Percentiles rank a stretch among this genome's conserved stretches.
Evolutionary conservation across 2,329 filamentous ascomycete species (phyloP).

Genomic region (Talaromyces verruculosus): DNA sequence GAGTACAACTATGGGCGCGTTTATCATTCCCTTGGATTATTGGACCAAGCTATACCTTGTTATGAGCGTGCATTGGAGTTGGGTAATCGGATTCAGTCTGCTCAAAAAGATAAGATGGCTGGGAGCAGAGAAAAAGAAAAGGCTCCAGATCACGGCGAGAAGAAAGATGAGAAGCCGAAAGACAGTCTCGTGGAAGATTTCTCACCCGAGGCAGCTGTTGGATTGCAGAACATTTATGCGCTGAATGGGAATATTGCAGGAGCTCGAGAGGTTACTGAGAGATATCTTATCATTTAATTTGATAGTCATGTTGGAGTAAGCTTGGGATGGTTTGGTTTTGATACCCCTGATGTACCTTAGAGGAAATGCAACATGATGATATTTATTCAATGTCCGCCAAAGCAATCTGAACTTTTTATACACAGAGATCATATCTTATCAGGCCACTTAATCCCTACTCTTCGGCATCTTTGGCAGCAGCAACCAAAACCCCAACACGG

Average conservation of each 20-base stretch:
- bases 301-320: not conserved
- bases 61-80: constrained; percentile 63
- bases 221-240: constrained; percentile 66
- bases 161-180: not conserved
- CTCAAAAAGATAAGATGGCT: not conserved
- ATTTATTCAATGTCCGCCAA: not conserved
- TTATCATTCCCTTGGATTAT: constrained; percentile 73
- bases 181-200: constrained; percentile 55
- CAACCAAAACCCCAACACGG: constrained; percentile 54
- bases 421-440: not conserved
- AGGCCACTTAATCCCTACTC: constrained; percentile 10
- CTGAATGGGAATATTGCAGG: constrained; percentile 62
- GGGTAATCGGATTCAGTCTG: constrained; percentile 44
- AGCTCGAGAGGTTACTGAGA: constrained; percentile 61
- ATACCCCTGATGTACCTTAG: constrained; percentile 1
- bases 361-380: not conserved
- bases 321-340: not conserved
- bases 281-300: constrained; percentile 55
- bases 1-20: constrained; percentile 77
- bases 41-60: constrained; percentile 68
- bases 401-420: not conserved
- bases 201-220: constrained; percentile 70
- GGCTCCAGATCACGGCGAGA: not conserved
- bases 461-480: constrained; percentile 29
- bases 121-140: not conserved